Base-by-base conservation (phyloP, 2,329 filamentous ascomycete genomes). In the Rhytidhysteron rufulum region DNA sequence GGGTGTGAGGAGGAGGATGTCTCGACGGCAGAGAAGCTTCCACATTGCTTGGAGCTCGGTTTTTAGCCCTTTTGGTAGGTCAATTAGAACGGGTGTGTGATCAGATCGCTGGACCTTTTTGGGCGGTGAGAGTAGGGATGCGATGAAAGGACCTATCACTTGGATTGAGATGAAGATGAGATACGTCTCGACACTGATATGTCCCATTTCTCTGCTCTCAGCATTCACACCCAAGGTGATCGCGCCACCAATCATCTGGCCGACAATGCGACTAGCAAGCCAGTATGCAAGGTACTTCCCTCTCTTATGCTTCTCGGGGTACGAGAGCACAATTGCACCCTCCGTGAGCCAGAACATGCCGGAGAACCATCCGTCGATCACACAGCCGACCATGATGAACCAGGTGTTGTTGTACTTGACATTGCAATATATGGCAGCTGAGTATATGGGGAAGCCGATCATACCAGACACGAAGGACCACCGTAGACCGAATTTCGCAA, bases 241-340 rank as follows among this genome's bases (percentile, higher is more conserved):
- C 0, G 73, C 69, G 4, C 71, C 65, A 3, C 73, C 73, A 39
- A 77, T 71, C 24, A 77, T 68, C 41, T 75, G 72, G 1, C 74
- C 74, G 13, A 75, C 66, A 42, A 75, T 72, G 4, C 72, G 68
- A 20, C 75, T 71, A 5, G 71, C 69, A 10, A 77, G 69, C 74
- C 73, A 77, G 19, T 74, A 74, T 48, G 6, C 58, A 2, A 67
- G 66, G 46, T 62, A 69, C 2, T 55, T 55, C 8, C 70, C 70
- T 36, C 70, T 54, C 41, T 72, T 68, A 34, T 68, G 58, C 20
- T 67, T 52, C 20, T 68, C 66, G 2, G 65, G 67, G 39, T 71
- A 71, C 3, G 67, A 67, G 3, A 68, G 57, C 1, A 49, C 57
- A 40, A 65, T 60, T 13, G 62, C 60, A 31, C 55, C 62, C 37